A percentile compares a stretch with the other conserved stretches of the same genome.
Evolutionary conservation across 1,139 yeast species (phyloP).

Genomic region (Geotrichum siamense): DNA sequence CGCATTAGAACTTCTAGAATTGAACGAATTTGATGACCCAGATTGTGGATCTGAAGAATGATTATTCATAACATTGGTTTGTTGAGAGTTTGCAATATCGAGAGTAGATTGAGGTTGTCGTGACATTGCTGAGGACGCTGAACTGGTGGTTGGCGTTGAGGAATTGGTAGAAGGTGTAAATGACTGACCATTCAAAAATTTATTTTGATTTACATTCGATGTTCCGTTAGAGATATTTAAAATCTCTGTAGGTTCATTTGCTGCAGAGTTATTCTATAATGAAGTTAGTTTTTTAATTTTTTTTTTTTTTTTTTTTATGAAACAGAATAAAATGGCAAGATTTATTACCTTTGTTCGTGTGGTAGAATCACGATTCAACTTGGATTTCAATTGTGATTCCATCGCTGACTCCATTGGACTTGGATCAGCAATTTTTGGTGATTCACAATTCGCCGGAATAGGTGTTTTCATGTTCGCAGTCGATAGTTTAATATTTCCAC

Average conservation of each 20-base stretch:
- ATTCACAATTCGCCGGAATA: background rate
- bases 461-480: background rate
- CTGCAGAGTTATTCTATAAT: background rate
- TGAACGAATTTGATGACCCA: background rate
- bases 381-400: background rate
- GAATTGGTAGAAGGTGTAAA: too few species aligned
- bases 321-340: background rate
- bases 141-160: background rate
- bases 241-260: background rate
- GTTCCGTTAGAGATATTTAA: too few species aligned
- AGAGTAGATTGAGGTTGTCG: background rate
- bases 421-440: background rate
- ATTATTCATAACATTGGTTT: background rate
- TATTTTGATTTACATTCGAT: too few species aligned
- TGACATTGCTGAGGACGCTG: background rate
- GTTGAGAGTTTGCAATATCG: background rate
- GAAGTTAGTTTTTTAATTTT: too few species aligned
- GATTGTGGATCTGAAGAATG: background rate
- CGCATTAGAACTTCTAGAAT: background rate
- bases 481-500: background rate
- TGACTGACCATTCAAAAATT: too few species aligned
- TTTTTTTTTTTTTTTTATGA: background rate
- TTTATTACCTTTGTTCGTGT: too few species aligned
- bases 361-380: background rate
- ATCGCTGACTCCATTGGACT: background rate